Evolutionary conservation across 352 stramenopile species (phyloP).

Genomic region (Albugo laibachii): DNA sequence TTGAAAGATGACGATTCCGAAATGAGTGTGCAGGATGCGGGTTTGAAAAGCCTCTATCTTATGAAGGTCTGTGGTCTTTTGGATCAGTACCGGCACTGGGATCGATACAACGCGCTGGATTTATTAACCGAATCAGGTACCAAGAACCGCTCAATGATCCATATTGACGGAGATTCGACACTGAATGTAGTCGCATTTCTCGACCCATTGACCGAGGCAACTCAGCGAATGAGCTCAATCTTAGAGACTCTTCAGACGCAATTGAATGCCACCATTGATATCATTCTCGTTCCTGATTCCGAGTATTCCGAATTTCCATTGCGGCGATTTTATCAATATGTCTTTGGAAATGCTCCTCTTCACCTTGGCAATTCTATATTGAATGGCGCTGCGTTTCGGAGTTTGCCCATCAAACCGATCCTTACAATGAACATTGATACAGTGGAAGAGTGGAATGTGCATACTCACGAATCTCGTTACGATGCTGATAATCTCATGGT

Average conservation of each 20-base stretch:
- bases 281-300: constrained; percentile 33
- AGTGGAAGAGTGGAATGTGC: constrained; percentile 85
- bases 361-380: background rate
- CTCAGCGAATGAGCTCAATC: constrained; percentile 78
- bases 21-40: constrained; percentile 25
- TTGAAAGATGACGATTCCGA: constrained; percentile 23
- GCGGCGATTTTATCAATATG: constrained; percentile 85
- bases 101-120: constrained; percentile 14
- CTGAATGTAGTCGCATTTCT: constrained; percentile 65
- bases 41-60: constrained; percentile 39
- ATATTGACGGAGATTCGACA: constrained; percentile 20
- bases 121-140: constrained; percentile 12
- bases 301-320: constrained; percentile 80
- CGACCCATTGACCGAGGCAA: constrained; percentile 78
- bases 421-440: constrained; percentile 88
- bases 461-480: constrained; percentile 36
- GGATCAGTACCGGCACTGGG: constrained; percentile 32
- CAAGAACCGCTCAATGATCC: constrained; percentile 15
- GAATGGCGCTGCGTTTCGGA: constrained; percentile 44
- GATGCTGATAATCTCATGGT: constrained; percentile 87
- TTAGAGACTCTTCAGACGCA: constrained; percentile 56
- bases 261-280: constrained; percentile 47
- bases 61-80: constrained; percentile 61
- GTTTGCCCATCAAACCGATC: constrained; percentile 69
- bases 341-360: constrained; percentile 36